Base-by-base conservation (phyloP, 768 basidiomycete genomes). In the Serendipita vermifera region DNA sequence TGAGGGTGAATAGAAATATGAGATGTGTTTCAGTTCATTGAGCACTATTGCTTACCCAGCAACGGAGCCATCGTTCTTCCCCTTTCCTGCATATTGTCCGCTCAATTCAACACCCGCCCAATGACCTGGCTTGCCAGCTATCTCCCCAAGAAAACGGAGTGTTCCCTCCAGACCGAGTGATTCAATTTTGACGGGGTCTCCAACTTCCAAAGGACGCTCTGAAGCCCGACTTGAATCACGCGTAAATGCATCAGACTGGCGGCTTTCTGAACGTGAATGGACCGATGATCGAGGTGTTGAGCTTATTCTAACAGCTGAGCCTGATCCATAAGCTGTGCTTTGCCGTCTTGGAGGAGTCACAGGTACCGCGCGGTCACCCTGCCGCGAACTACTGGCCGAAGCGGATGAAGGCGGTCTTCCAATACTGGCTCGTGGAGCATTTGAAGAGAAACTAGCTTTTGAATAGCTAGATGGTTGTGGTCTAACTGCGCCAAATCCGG, bases 21-120 rank as follows among this genome's bases (percentile, higher is more conserved):
- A n/a, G n/a, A n/a, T n/a, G n/a, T n/a, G n/a, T n/a, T n/a, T n/a
- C n/a, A n/a, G n/a, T n/a, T n/a, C n/a, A n/a, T n/a, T n/a, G n/a
- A n/a, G n/a, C n/a, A n/a, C n/a, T 5, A 41, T n/a, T 20, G 76
- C 89, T 73, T 65, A 96, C 93, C 88, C 89, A 59, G 73, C 77
- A 3, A 94, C 92, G 40, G 80, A 78, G 32, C 94, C 94, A 63
- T 97, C 80, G 63, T 99, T 99, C 72, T 98, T 99, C 0, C 94
- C 94, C 67, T 86, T 87, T 17, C 94, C 92, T 15, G 76, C 68
- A 65, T 91, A 94, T 4, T 87, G 87, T 33, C 83, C 84, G 62
- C 79, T 73, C 20, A 99, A 74, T 69, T 97, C 89, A 20, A 99
- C 88, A 13, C 94, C 94, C 14, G 88, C 94, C 87, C 89, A 99